Evolutionary conservation across 23 red algal species (phyloP), one percentile per base, ranked within the genome.

Genomic region (Agarophyton chilense): DNA sequence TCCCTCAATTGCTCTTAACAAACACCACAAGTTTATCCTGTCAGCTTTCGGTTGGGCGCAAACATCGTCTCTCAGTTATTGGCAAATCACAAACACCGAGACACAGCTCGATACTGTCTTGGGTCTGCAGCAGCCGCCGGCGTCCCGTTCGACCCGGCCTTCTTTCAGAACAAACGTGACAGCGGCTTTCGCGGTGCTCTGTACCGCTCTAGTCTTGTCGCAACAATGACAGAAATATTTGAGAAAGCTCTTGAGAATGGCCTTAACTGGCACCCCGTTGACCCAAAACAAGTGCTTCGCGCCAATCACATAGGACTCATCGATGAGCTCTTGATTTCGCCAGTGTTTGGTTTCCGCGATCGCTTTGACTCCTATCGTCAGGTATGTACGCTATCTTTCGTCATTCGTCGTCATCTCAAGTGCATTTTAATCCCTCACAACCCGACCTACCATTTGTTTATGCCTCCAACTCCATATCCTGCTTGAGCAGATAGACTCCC

Each of bases 1-100:
- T 72, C 92, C 54, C 25, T 74, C 21, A 51, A 25, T 4, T 41
- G 18, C 0, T 62, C 63, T 22, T 29, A 79, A n/a, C 42, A 38
- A 47, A 40, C 87, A 14, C 85, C 77, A 24, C 55, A 34, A 39
- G 80, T 93, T 17, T 82, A 45, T 19, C 76, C 94, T 21, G 56
- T 45, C 38, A 93, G 93, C 31, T 98, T 98, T 72, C 89, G 81
- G 4, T 78, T 98, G 24, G 96, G 96, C 53, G 96, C 86, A 29
- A 98, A 98, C 56, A 73, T 98, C 12, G 79, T 94, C 44, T 80
- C 57, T 54, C 87, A 98, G 40, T 95, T 87, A 44, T 17, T 98
- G 29, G 95, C 75, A 16, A 79, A 62, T 22, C 72, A 80, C 44
- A 70, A 66, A 3, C 53, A 86, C 4, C 7, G 10, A 4, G 90